Percentiles rank a stretch among this genome's conserved stretches.
Evolutionary conservation across 345 rosid genomes (phyloP).

Genomic region (Aethionema arabicum): DNA sequence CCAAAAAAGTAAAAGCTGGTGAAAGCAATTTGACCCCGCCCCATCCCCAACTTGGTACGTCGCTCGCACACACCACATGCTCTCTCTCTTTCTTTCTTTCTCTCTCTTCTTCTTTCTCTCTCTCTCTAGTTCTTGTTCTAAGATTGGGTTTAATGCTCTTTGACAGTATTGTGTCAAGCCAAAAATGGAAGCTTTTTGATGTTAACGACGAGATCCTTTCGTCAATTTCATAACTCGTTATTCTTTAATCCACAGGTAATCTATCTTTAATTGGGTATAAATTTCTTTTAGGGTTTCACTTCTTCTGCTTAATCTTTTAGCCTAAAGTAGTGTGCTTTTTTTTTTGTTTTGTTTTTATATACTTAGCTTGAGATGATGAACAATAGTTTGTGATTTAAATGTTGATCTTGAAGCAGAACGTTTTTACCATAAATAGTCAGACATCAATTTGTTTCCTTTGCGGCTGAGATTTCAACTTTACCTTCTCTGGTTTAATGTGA

Average conservation of each 20-base stretch:
- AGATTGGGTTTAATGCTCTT: background rate
- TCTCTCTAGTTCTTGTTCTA: background rate
- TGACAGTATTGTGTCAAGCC: constrained; percentile 14
- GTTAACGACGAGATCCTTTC: constrained; percentile 28
- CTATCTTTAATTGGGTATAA: background rate
- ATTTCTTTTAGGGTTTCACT: constrained; percentile 7
- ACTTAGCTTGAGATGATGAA: background rate
- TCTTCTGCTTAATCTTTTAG: constrained; percentile 10
- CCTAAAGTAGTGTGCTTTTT: constrained; percentile 5
- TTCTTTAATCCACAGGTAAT: constrained; percentile 23
- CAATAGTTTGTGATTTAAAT: background rate
- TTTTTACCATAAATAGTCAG: constrained; percentile 23
- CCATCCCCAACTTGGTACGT: constrained; percentile 31
- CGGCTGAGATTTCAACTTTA: constrained; percentile 19
- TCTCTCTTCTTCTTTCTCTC: background rate
- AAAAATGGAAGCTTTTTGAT: constrained; percentile 23
- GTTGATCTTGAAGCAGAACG: background rate
- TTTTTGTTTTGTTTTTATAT: background rate
- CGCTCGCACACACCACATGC: constrained; percentile 20
- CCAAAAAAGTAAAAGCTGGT: constrained; percentile 28
- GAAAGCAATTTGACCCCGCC: constrained; percentile 31
- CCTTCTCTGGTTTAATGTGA: background rate
- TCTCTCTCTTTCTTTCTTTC: constrained; percentile 1
- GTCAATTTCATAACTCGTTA: background rate
- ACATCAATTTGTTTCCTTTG: constrained; percentile 6